Evolutionary conservation across 306 rosid species (phyloP).

Genomic region (Urtica urens): DNA sequence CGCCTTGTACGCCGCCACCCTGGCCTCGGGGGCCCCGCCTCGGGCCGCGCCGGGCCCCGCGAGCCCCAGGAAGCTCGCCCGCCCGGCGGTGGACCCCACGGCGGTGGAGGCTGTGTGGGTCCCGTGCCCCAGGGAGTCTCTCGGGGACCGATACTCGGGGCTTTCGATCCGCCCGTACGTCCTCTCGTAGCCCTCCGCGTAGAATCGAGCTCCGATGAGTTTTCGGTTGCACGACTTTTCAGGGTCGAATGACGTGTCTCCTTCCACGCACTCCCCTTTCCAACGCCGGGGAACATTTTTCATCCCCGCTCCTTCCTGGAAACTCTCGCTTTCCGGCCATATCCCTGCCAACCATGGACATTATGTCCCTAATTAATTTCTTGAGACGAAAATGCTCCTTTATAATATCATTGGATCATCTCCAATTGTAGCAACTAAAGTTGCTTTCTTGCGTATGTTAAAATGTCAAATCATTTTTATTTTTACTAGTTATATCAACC

Average conservation of each 20-base stretch:
- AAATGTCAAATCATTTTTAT: no score
- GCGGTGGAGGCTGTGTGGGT: constrained; percentile 56
- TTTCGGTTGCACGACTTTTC: constrained; percentile 34
- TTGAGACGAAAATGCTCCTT: no score
- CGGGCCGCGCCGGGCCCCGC: constrained; percentile 30
- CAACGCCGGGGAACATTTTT: constrained; percentile 32
- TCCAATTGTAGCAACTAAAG: no score
- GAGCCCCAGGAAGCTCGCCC: constrained; percentile 20
- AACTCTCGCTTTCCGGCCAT: constrained; percentile 53
- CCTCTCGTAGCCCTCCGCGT: constrained; percentile 37
- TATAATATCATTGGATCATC: no score
- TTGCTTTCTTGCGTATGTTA: no score
- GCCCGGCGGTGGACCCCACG: constrained; percentile 32
- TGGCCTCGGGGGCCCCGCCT: constrained; percentile 47
- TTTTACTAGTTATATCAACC: no score
- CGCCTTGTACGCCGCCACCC: constrained; percentile 40
- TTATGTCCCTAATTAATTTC: no score
- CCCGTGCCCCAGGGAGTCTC: constrained; percentile 49
- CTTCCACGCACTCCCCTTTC: constrained; percentile 38
- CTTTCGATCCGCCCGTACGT: constrained; percentile 19
- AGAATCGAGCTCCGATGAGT: constrained; percentile 48
- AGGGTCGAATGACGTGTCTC: constrained; percentile 31
- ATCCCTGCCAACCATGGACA: constrained; percentile 26
- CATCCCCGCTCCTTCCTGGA: constrained; percentile 22
- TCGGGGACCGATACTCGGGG: constrained; percentile 32